Base-by-base conservation (phyloP, 768 basidiomycete genomes). In the Lactarius quietus region DNA sequence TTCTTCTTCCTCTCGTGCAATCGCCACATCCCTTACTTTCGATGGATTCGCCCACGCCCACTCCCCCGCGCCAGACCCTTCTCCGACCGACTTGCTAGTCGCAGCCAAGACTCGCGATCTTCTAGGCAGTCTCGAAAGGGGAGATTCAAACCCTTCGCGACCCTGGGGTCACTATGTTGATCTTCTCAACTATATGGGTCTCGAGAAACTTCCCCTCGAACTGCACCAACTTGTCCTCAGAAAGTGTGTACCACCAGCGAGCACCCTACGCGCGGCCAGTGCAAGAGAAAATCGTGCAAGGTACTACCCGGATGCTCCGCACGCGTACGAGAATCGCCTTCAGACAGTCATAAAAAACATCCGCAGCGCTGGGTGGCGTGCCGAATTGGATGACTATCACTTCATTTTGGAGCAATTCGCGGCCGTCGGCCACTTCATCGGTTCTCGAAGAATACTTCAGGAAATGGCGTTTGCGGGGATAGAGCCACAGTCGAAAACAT, bases 351-450 rank as follows among this genome's bases (percentile, higher is more conserved):
- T 94, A 65, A 80, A 80, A 59, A 89, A 90, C 73, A 92, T 93
- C 28, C 85, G 85, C 60, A 77, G 79, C 43, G 71, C 82, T 15
- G 86, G 85, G 3, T 70, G 72, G 62, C 72, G 74, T 63, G 82
- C 75, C 15, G 70, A 72, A 15, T 64, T 88, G 59, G 83, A 85
- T 3, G 92, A 93, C 73, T 93, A 89, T 73, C 82, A 92, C 73
- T 87, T 86, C 71, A 77, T 94, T 65, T 73, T 94, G 58, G 81
- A 83, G 66, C 89, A 91, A 66, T 91, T 91, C 65, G 88, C 90
- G 38, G 84, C 86, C 0, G 84, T 85, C 4, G 92, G 91, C n/a
- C 83, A 93, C 70, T 78, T 84, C 69, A 71, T 78, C 26, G 89
- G 88, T 12, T 80, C 82, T 31, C 78, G 83, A 73, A 73, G 82